These are phyloP conservation scores for Boeremia lycopersici DNA, from an alignment of 2,329 filamentous ascomycete genomes.

Conservation along the genomic window DNA sequence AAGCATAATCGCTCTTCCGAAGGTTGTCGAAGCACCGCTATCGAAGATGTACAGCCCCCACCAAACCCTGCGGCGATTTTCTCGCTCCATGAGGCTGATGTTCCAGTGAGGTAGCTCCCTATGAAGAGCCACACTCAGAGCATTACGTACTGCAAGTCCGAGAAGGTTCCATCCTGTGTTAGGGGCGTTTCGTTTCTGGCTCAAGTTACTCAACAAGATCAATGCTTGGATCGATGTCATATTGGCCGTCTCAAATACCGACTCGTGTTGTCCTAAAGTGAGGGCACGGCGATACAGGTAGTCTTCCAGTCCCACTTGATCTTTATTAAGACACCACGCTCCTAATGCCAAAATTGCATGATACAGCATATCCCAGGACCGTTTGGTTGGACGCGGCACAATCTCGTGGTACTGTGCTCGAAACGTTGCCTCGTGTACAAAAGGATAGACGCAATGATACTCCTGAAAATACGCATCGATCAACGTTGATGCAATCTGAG, in stretches of 20 bases:
- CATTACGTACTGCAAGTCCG: slow-evolving; percentile 32
- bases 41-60: slow-evolving; percentile 37
- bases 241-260: slow-evolving; percentile 32
- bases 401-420: slow-evolving; percentile 36
- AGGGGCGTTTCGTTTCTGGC: slow-evolving; percentile 32
- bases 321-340: slow-evolving; percentile 31
- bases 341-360: slow-evolving; percentile 31
- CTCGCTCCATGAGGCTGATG: slow-evolving; percentile 33
- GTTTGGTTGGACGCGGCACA: slow-evolving; percentile 27
- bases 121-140: slow-evolving; percentile 32
- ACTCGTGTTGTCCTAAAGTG: slow-evolving; percentile 32
- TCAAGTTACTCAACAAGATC: slow-evolving; percentile 31
- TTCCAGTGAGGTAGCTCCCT: slow-evolving; percentile 37
- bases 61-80: slow-evolving; percentile 32
- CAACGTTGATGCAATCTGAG: slow-evolving; percentile 27
- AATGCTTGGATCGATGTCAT: slow-evolving; percentile 33
- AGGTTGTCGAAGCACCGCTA: slow-evolving; percentile 35
- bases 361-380: slow-evolving; percentile 35
- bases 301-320: slow-evolving; percentile 31
- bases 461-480: slow-evolving; percentile 34
- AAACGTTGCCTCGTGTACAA: slow-evolving; percentile 35
- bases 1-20: slow-evolving; percentile 32
- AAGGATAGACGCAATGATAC: slow-evolving; percentile 32
- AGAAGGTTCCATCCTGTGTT: slow-evolving; percentile 36
- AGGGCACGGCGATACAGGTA: slow-evolving; percentile 33